phyloP scores from a whole-genome alignment of 192 early-diverging fungal genomes.

The Bifiguratus adelaidae region DNA sequence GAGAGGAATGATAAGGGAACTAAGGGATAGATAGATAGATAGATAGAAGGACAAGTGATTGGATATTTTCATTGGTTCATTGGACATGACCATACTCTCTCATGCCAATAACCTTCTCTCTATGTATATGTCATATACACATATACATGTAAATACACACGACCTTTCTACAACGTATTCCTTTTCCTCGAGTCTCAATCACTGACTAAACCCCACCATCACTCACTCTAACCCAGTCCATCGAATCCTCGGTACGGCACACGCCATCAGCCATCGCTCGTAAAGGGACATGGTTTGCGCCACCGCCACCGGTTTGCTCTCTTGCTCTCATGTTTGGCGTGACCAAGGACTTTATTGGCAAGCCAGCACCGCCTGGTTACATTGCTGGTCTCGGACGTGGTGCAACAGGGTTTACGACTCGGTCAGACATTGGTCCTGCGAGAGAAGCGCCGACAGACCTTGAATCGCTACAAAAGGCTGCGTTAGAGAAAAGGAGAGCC shows the following conservation, averaged over 20 bases:
- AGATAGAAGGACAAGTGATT: neutral
- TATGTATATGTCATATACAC: too few species aligned
- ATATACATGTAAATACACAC: too few species aligned
- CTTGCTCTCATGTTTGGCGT: slow-evolving; percentile 36
- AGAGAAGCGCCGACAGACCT: slow-evolving; percentile 52
- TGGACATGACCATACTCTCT: too few species aligned
- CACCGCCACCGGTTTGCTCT: neutral
- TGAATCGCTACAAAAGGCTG: too few species aligned
- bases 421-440: slow-evolving; percentile 95
- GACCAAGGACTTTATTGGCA: slow-evolving; percentile 85
- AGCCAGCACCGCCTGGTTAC: slow-evolving; percentile 90
- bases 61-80: too few species aligned
- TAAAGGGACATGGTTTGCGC: neutral
- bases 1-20: neutral
- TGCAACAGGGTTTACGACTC: slow-evolving; percentile 96
- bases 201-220: too few species aligned
- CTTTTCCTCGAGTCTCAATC: too few species aligned
- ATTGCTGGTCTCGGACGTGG: slow-evolving; percentile 95
- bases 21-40: neutral
- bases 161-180: too few species aligned
- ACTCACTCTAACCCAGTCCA: too few species aligned
- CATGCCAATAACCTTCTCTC: too few species aligned
- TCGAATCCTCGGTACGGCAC: neutral
- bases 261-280: neutral
- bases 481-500: slow-evolving; percentile 24